These are phyloP conservation scores for Camillea tinctor DNA, from an alignment of 2,329 filamentous ascomycete genomes.

Conservation along the genomic window DNA sequence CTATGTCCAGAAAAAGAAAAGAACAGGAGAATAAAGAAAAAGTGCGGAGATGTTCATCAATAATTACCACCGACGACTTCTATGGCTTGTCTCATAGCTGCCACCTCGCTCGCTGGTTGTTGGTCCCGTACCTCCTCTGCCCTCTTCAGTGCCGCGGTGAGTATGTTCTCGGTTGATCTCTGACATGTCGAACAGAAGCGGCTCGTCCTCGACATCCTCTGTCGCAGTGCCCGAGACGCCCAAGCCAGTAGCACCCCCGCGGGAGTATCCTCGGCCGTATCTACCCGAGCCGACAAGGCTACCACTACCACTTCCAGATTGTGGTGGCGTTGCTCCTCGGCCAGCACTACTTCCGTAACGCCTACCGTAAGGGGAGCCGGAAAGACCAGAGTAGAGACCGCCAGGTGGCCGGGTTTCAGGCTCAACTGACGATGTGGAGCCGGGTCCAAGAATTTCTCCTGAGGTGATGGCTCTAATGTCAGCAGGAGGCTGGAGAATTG, in stretches of 20 bases:
- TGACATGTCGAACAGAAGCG: conserved; percentile 70
- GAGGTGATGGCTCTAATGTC: conserved; percentile 40
- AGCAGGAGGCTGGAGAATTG: conserved; percentile 41
- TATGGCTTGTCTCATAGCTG: conserved; percentile 36
- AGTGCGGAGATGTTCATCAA: background rate
- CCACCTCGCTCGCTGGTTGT: conserved; percentile 34
- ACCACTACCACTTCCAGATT: conserved; percentile 34
- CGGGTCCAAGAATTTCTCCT: conserved; percentile 40
- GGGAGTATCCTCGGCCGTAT: conserved; percentile 36
- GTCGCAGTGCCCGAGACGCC: conserved; percentile 46
- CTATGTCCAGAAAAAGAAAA: conserved; percentile 10
- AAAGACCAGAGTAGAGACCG: conserved; percentile 39
- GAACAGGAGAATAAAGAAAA: background rate
- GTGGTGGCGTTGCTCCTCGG: conserved; percentile 32
- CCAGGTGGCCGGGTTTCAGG: conserved; percentile 47
- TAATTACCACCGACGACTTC: conserved; percentile 28
- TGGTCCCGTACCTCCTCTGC: conserved; percentile 40
- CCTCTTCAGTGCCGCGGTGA: conserved; percentile 59
- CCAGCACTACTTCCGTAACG: conserved; percentile 42
- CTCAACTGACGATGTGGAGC: conserved; percentile 35
- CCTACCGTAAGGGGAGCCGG: conserved; percentile 47
- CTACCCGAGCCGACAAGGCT: conserved; percentile 34
- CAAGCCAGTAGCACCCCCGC: conserved; percentile 37
- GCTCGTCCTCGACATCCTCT: conserved; percentile 62
- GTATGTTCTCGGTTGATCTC: conserved; percentile 61